Evolutionary conservation across 75 land plant genomes (phyloP).

Genomic region (Picea glauca): DNA sequence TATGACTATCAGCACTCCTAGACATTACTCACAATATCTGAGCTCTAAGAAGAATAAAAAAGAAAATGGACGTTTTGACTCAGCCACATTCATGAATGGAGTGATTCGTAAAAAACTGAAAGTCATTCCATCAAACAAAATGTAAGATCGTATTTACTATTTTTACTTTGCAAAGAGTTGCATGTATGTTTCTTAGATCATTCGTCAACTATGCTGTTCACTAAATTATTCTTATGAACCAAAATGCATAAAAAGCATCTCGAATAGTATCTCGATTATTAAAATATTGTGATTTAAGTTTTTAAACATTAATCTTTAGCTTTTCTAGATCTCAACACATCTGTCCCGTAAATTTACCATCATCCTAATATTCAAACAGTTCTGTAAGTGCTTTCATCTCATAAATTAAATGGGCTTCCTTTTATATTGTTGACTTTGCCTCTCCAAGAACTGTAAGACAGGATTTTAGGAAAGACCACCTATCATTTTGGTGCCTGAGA

Average conservation of each 20-base stretch:
- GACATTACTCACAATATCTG: constrained; percentile 28
- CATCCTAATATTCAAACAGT: neutral
- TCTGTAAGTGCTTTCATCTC: neutral
- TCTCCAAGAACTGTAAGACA: neutral
- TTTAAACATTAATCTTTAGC: too few relatives aligned
- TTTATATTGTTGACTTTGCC: neutral
- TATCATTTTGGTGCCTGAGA: too few relatives aligned
- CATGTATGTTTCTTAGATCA: neutral
- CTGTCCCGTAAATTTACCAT: neutral
- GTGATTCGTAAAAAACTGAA: constrained; percentile 61
- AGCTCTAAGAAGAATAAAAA: constrained; percentile 11
- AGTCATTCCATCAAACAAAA: constrained; percentile 44
- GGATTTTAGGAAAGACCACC: too few relatives aligned
- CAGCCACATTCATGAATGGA: constrained; percentile 62
- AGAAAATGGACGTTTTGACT: constrained; percentile 6
- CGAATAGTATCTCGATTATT: neutral
- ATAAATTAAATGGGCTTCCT: neutral
- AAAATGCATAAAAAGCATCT: neutral
- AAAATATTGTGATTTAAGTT: too few relatives aligned
- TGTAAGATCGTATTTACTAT: neutral
- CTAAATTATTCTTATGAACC: neutral
- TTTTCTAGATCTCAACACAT: neutral
- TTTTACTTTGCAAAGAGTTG: neutral
- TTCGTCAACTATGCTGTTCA: neutral
- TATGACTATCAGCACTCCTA: neutral